Percentiles rank a stretch among this genome's conserved stretches.
Evolutionary conservation across 495 filamentous ascomycete genomes (phyloP).

Genomic region (Tricharina praecox): DNA sequence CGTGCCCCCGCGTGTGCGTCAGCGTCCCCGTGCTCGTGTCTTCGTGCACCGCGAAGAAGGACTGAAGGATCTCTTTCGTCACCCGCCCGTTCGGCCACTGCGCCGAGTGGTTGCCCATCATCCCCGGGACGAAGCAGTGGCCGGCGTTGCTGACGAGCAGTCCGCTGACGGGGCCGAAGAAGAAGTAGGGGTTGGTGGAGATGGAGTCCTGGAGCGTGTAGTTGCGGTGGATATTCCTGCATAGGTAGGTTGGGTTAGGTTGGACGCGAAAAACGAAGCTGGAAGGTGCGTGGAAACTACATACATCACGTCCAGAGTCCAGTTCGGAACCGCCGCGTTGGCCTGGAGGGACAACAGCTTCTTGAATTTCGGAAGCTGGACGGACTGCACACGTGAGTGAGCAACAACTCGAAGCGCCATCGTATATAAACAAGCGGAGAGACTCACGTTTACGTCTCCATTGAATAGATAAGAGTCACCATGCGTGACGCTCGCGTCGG

Average conservation of each 20-base stretch:
- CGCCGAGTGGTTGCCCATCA: slow-evolving; percentile 34
- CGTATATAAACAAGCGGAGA: too few species aligned
- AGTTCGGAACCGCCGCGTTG: neutral
- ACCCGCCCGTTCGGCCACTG: slow-evolving; percentile 31
- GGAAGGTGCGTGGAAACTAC: too few species aligned
- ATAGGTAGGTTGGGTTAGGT: too few species aligned
- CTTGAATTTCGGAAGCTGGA: slow-evolving; percentile 4
- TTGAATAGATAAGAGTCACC: slow-evolving; percentile 34
- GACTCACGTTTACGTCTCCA: slow-evolving; percentile 9
- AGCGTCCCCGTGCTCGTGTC: slow-evolving; percentile 25
- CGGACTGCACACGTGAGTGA: too few species aligned
- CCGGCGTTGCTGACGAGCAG: slow-evolving; percentile 34
- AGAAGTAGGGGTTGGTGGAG: slow-evolving; percentile 37
- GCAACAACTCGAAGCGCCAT: too few species aligned
- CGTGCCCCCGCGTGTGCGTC: slow-evolving; percentile 33
- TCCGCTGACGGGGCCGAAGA: slow-evolving; percentile 36
- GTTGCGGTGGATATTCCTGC: neutral
- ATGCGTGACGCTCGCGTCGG: slow-evolving; percentile 39
- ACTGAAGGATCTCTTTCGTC: slow-evolving; percentile 31
- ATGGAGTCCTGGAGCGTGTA: slow-evolving; percentile 32
- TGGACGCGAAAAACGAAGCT: neutral
- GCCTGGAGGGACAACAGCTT: neutral
- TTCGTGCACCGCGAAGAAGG: slow-evolving; percentile 33
- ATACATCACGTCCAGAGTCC: slow-evolving; percentile 2
- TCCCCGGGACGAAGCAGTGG: slow-evolving; percentile 31